Base-by-base conservation (phyloP, 306 rosid genomes). In the Cicer yamashitae region DNA sequence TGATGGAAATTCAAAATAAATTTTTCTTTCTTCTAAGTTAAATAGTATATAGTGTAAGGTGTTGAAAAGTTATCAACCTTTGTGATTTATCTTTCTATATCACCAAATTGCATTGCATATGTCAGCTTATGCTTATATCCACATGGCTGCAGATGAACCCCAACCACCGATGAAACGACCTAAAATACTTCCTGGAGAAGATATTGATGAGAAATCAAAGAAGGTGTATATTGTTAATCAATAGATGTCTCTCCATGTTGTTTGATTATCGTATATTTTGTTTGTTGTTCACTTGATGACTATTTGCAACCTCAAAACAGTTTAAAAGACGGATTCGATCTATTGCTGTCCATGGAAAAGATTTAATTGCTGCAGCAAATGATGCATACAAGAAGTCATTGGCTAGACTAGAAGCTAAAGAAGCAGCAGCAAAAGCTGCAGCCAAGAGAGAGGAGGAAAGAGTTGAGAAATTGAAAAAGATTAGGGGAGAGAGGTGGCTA, bases 401-500 rank as follows among this genome's bases (percentile, higher is more conserved):
- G 64, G 90, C 87, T 70, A 86, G 91, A 84, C 67, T 79, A 8
- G 91, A 88, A 82, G 88, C 91, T 51, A 91, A 82, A 89, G 91
- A 85, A 2, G 87, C 90, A 57, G 88, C 89, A 10, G 89, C 81
- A 14, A 90, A 87, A 81, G 97, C 87, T 71, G 79, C 84, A 8
- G 89, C 93, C 65, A 86, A 85, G 62, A 89, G 82, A 83, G 97
- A 94, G 70, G 88, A 90, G 82, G 91, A 87, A 84, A 86, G 98
- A 79, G 85, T 94, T 73, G 86, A 87, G 53, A 74, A 85, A 8
- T 81, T 94, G 88, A 91, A 94, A 66, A 90, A 76, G 85, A 72
- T 86, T n/a, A 91, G 96, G 76, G 97, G 98, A 43, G 97, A 94
- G 82, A 91, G 84, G 84, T 91, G 97, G 97, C 80, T 90, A 15